Conservation (phyloP, 495 filamentous ascomycete species). For the Penicillium steckii region DNA sequence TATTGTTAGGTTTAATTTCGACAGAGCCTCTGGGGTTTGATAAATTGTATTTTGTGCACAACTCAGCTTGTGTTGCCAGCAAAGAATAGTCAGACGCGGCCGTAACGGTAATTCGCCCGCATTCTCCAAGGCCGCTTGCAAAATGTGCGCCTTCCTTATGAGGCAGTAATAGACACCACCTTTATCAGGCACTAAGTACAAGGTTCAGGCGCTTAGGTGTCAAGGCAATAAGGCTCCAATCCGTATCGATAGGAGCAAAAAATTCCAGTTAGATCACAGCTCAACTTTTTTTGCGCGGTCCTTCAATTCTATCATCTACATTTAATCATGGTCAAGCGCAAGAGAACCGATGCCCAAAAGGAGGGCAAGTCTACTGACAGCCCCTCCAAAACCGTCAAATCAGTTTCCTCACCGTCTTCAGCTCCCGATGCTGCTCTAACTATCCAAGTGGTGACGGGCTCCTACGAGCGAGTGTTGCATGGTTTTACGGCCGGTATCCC, state of each 20-base stretch:
- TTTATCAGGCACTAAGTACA: too few relatives aligned
- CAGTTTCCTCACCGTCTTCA: constrained; percentile 24
- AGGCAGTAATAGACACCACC: too few relatives aligned
- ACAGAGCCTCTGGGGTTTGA: neutral
- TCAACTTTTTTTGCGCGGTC: constrained; percentile 15
- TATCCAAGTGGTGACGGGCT: constrained; percentile 87
- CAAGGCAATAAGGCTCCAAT: constrained; percentile 11
- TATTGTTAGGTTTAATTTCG: too few relatives aligned
- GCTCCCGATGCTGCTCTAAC: constrained; percentile 45
- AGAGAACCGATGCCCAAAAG: constrained; percentile 53
- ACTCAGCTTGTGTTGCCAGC: neutral
- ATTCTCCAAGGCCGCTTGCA: constrained; percentile 13
- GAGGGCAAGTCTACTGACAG: constrained; percentile 29
- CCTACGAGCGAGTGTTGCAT: constrained; percentile 92
- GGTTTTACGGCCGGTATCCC: constrained; percentile 78
- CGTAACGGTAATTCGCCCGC: constrained; percentile 9
- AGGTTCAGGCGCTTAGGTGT: constrained; percentile 4
- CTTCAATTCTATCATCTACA: constrained; percentile 6
- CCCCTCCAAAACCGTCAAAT: constrained; percentile 37
- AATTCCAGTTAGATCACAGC: constrained; percentile 18
- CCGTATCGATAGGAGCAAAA: constrained; percentile 28
- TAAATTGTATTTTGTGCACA: neutral
- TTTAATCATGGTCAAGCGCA: constrained; percentile 69
- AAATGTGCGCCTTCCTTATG: too few relatives aligned
- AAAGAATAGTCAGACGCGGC: constrained; percentile 2